These are phyloP conservation scores for Leptosphaerulina australis DNA, from an alignment of 2,329 filamentous ascomycete species.

Conservation along the genomic window DNA sequence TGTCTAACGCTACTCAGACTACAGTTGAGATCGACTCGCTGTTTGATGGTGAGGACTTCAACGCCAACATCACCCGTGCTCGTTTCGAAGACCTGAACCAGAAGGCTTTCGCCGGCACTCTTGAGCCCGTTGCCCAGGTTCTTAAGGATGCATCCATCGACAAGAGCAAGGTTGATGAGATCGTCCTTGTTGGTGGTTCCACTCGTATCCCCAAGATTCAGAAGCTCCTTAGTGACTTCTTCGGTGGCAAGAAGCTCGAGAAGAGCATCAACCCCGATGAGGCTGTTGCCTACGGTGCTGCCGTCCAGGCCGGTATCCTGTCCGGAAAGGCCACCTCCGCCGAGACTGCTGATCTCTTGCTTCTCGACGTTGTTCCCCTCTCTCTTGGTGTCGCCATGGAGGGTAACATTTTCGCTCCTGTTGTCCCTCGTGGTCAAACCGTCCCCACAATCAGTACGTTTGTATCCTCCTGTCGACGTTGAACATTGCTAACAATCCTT, in stretches of 20 bases:
- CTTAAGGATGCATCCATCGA: constrained; percentile 88
- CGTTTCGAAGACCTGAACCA: constrained; percentile 98
- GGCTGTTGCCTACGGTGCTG: constrained; percentile 97
- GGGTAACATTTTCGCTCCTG: constrained; percentile 97
- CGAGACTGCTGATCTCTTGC: constrained; percentile 90
- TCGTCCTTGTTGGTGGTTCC: constrained; percentile 97
- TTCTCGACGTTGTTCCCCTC: constrained; percentile 94
- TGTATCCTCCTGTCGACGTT: too few relatives aligned
- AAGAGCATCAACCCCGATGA: constrained; percentile 99
- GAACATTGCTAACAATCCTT: neutral
- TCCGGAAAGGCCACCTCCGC: constrained; percentile 97
- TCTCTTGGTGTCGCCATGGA: constrained; percentile 99
- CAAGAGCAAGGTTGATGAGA: constrained; percentile 94
- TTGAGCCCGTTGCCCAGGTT: constrained; percentile 95
- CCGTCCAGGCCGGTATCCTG: constrained; percentile 97
- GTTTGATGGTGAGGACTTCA: constrained; percentile 97
- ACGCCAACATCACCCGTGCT: constrained; percentile 95
- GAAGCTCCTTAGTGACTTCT: constrained; percentile 99
- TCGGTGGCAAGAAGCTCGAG: constrained; percentile 99
- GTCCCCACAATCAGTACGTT: constrained; percentile 74
- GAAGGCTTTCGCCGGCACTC: constrained; percentile 90
- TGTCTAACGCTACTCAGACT: constrained; percentile 96
- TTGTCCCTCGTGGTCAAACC: constrained; percentile 69
- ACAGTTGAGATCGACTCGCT: constrained; percentile 99
- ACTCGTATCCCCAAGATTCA: constrained; percentile 99